Conservation (phyloP, 768 basidiomycete genomes). For the Tremella mesenterica region DNA sequence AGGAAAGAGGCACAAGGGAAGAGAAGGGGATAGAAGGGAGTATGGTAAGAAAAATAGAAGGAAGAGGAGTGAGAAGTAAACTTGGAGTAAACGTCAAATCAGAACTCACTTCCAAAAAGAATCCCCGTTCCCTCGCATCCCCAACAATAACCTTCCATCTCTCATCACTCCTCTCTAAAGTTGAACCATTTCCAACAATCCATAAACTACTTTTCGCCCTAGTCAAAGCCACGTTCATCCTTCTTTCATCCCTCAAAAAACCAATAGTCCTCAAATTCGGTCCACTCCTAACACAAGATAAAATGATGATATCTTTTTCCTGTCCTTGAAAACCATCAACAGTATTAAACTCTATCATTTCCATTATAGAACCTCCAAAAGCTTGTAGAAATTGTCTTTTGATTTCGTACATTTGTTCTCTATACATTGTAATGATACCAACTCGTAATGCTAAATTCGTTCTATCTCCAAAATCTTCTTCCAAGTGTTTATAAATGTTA, state of each 20-base stretch:
- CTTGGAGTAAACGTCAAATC: too few relatives aligned
- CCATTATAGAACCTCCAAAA: conserved; percentile 63
- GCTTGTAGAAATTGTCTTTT: conserved; percentile 58
- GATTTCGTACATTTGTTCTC: conserved; percentile 73
- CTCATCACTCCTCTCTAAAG: conserved; percentile 73
- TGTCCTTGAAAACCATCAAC: conserved; percentile 99
- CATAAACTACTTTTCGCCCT: conserved; percentile 89
- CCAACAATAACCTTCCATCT: conserved; percentile 69
- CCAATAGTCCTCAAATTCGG: conserved; percentile 73
- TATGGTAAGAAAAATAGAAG: too few relatives aligned
- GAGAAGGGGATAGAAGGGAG: too few relatives aligned
- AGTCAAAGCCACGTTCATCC: conserved; percentile 99
- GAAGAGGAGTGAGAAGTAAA: too few relatives aligned
- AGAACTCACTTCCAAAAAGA: conserved; percentile 57
- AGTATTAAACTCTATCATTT: conserved; percentile 83
- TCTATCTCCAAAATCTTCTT: conserved; percentile 51
- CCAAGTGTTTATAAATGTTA: conserved; percentile 64
- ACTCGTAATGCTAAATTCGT: conserved; percentile 54
- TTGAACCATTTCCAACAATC: conserved; percentile 81
- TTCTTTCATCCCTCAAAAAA: conserved; percentile 75
- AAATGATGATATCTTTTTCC: conserved; percentile 95
- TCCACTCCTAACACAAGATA: conserved; percentile 92
- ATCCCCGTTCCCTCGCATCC: conserved; percentile 61
- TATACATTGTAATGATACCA: conserved; percentile 86
- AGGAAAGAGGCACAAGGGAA: conserved; percentile 11